Conservation (phyloP, 1,284 basidiomycete genomes). For the Bjerkandera adusta region DNA sequence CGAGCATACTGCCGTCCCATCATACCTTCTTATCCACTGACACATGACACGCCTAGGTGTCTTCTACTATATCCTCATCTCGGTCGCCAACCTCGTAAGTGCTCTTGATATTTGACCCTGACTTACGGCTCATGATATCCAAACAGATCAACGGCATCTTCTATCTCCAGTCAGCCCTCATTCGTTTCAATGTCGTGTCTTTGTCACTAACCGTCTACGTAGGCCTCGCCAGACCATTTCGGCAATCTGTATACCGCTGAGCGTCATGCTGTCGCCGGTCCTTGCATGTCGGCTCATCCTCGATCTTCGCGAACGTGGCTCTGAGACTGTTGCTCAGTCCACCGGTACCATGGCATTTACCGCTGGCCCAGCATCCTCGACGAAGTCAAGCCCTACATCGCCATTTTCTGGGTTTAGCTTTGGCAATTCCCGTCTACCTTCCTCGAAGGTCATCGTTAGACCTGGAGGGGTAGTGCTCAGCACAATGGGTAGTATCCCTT, state of each 20-base stretch:
- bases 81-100: conserved; percentile 67
- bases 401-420: conserved; percentile 32
- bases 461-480: conserved; percentile 59
- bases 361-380: conserved; percentile 28
- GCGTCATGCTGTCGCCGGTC: conserved; percentile 80
- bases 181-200: conserved; percentile 2
- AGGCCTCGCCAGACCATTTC: conserved; percentile 79
- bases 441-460: conserved; percentile 27
- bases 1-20: not conserved
- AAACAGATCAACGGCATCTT: conserved; percentile 71
- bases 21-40: not conserved
- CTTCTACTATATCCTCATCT: conserved; percentile 80
- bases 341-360: conserved; percentile 35
- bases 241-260: conserved; percentile 81
- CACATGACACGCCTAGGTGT: conserved; percentile 49
- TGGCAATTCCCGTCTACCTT: conserved; percentile 34
- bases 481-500: conserved; percentile 60
- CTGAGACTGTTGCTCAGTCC: conserved; percentile 69
- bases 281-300: conserved; percentile 76
- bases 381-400: conserved; percentile 30
- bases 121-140: not conserved
- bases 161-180: conserved; percentile 63
- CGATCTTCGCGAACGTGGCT: conserved; percentile 73
- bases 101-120: not conserved
- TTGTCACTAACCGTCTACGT: conserved; percentile 4